A percentile compares a stretch with the other conserved stretches of the same genome.
Evolutionary conservation across 352 stramenopile species (phyloP).

Genomic region (Nannochloropsis limnetica): DNA sequence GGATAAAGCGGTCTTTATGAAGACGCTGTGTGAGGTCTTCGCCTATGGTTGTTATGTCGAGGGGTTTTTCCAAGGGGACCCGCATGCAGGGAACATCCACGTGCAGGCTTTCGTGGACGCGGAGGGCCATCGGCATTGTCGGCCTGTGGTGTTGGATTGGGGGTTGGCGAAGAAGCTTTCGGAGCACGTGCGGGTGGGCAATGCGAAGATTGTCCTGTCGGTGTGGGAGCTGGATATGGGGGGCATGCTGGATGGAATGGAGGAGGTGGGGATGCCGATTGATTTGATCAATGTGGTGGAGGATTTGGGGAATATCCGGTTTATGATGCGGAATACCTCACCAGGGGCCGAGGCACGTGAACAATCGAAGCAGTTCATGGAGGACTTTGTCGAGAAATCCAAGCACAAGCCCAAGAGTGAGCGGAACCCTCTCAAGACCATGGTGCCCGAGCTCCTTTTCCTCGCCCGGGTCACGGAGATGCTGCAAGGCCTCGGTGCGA

Average conservation of each 20-base stretch:
- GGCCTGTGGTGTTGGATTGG: slow-evolving; percentile 56
- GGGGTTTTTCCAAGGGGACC: slow-evolving; percentile 66
- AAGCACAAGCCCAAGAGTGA: slow-evolving; percentile 41
- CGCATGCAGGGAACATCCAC: slow-evolving; percentile 62
- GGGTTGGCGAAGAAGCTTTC: slow-evolving; percentile 53
- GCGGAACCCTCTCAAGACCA: slow-evolving; percentile 38
- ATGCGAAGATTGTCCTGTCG: slow-evolving; percentile 15
- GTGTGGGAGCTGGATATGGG: slow-evolving; percentile 25
- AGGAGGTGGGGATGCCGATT: slow-evolving; percentile 32
- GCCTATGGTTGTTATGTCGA: slow-evolving; percentile 59
- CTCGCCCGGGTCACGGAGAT: slow-evolving; percentile 53
- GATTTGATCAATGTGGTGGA: slow-evolving; percentile 32
- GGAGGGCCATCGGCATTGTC: slow-evolving; percentile 12
- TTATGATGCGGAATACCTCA: slow-evolving; percentile 25
- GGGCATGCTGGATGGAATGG: slow-evolving; percentile 27
- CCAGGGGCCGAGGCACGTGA: not conserved
- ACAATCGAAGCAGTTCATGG: slow-evolving; percentile 33
- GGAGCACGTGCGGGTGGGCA: slow-evolving; percentile 39
- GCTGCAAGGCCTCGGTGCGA: slow-evolving; percentile 52
- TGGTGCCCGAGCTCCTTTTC: slow-evolving; percentile 54
- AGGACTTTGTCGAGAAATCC: slow-evolving; percentile 37
- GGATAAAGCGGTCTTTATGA: slow-evolving; percentile 46
- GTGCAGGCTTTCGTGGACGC: slow-evolving; percentile 40
- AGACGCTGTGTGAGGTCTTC: slow-evolving; percentile 63
- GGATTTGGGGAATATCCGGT: not conserved